Conservation (phyloP, 345 rosid species). For the Clausena lansium region DNA sequence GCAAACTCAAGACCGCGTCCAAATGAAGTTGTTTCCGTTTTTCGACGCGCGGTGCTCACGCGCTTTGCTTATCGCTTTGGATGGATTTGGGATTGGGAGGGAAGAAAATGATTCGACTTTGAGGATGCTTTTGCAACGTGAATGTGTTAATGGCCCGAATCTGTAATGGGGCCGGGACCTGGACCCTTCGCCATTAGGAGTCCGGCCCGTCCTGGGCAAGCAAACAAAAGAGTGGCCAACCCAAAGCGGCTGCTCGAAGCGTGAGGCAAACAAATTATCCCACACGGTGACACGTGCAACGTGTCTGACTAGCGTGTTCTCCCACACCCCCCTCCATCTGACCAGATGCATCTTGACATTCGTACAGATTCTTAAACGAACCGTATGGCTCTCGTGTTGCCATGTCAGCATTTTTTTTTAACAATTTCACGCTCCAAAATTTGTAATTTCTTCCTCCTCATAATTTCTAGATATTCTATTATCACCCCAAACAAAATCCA, state of each 20-base stretch:
- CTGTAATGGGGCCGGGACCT: rapidly evolving
- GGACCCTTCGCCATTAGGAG: background rate
- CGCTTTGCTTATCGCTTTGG: background rate
- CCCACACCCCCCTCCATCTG: background rate
- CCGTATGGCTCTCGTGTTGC: constrained; percentile 44
- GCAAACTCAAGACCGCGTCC: background rate
- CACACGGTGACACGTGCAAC: constrained; percentile 51
- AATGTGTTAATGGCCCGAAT: too few relatives aligned
- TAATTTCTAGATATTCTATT: constrained; percentile 11
- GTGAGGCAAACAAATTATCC: constrained; percentile 23
- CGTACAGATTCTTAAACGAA: constrained; percentile 27
- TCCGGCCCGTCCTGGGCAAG: background rate
- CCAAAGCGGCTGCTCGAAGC: constrained; percentile 18
- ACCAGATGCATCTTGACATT: constrained; percentile 14
- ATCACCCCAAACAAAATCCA: constrained; percentile 3
- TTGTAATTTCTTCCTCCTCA: constrained; percentile 40
- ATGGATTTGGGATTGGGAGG: background rate
- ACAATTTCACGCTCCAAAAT: constrained; percentile 34
- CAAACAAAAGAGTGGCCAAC: background rate
- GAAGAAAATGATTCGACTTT: background rate
- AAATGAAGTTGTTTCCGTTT: too few relatives aligned
- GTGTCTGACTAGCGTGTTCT: background rate
- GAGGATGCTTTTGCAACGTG: too few relatives aligned
- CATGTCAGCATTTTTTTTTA: constrained; percentile 51
- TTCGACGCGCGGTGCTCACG: background rate